Base-by-base conservation (phyloP, 1,284 basidiomycete genomes). In the Boletus holoroseus region DNA sequence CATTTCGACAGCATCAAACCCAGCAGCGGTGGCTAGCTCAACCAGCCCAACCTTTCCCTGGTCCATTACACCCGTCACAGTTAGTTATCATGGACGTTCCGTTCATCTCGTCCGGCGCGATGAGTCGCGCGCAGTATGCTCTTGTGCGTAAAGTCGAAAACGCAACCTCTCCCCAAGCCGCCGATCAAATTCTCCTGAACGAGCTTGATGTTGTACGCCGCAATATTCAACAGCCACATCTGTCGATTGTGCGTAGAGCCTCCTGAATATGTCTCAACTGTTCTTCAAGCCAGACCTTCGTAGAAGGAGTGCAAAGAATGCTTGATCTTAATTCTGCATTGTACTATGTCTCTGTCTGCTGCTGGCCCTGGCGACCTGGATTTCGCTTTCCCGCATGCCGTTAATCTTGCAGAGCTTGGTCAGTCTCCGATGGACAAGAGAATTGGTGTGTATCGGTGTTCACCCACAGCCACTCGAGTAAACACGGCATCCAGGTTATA, bases 21-120 rank as follows among this genome's bases (percentile, higher is more conserved):
- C 32, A 12, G 54, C 28, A 22, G 15, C 15, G 28, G 55, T 39
- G 15, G 28, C 30, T 15, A 49, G 22, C 18, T 22, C 47, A n/a
- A 34, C 36, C 39, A 18, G 31, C 13, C 12, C 49, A 18, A 31
- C 39, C 37, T 3, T 28, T 28, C 28, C 31, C 3, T 35, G 20
- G 48, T 44, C 18, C 32, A 34, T 39, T 32, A 24, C 47, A 37
- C 20, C 39, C 24, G 16, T 16, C 26, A 44, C 43, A 5, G 30
- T n/a, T 9, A 9, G 16, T 34, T 27, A 42, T 37, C 27, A 88
- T 88, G 85, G 77, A 88, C 38, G 77, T 87, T 12, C 82, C 86
- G 7, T 89, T 85, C 67, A 70, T 76, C 44, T 82, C 83, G 12
- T 91, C 88, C 31, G 84, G 85, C 35, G 86, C 88, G 20, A 72